Conservation (phyloP, 768 basidiomycete species). For the Mycena sanguinolenta region DNA sequence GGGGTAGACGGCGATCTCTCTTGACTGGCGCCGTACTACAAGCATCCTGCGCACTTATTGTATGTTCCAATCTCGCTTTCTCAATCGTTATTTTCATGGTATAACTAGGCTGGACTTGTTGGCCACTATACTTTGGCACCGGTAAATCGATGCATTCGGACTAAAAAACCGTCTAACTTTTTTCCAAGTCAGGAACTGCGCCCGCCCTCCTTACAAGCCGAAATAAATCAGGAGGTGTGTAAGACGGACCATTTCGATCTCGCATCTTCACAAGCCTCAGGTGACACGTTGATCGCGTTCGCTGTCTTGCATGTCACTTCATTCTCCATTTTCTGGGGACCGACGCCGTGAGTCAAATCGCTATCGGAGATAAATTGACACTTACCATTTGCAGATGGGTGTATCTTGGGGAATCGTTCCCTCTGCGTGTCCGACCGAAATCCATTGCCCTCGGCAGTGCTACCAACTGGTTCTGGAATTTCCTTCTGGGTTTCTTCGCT, state of each 20-base stretch:
- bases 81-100: neutral
- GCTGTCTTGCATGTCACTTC: slow-evolving; percentile 83
- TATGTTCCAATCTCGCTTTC: slow-evolving; percentile 42
- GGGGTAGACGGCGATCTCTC: slow-evolving; percentile 82
- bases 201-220: slow-evolving; percentile 61
- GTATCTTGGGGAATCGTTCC: slow-evolving; percentile 86
- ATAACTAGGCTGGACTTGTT: slow-evolving; percentile 72
- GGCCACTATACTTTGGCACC: slow-evolving; percentile 78
- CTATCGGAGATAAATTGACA: neutral
- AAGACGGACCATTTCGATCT: slow-evolving; percentile 1
- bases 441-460: slow-evolving; percentile 82
- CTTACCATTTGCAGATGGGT: slow-evolving; percentile 62
- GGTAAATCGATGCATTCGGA: neutral
- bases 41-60: slow-evolving; percentile 73
- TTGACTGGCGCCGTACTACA: slow-evolving; percentile 74
- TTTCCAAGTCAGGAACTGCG: slow-evolving; percentile 53
- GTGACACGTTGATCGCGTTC: slow-evolving; percentile 79
- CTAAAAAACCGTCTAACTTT: neutral
- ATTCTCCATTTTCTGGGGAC: slow-evolving; percentile 83
- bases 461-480: slow-evolving; percentile 81
- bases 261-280: slow-evolving; percentile 42
- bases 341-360: slow-evolving; percentile 61
- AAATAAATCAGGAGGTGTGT: slow-evolving; percentile 65
- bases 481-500: slow-evolving; percentile 79
- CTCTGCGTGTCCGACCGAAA: slow-evolving; percentile 83